Evolutionary conservation across 805 yeast species (phyloP).

Genomic region (Ogataea nitratoaversa): DNA sequence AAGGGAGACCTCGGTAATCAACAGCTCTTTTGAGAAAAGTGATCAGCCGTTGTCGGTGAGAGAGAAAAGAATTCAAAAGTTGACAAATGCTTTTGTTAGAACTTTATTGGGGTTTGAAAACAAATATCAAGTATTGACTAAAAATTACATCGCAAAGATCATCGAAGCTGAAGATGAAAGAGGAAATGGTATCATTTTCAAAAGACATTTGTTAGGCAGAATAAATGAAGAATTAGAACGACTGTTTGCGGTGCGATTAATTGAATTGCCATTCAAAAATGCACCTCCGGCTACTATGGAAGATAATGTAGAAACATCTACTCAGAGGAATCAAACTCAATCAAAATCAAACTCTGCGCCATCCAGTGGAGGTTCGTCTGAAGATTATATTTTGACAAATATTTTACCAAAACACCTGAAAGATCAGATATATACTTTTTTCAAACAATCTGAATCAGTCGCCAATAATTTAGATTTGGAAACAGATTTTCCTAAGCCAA

Average conservation of each 20-base stretch:
- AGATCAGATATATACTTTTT: conserved; percentile 19
- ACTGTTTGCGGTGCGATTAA: conserved; percentile 25
- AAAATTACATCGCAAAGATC: conserved; percentile 22
- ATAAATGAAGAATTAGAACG: conserved; percentile 11
- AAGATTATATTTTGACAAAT: conserved; percentile 25
- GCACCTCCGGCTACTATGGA: not conserved
- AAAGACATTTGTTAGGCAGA: conserved; percentile 20
- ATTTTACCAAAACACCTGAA: conserved; percentile 18
- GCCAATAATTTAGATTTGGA: too few species aligned
- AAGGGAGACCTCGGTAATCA: too few species aligned
- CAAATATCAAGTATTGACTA: conserved; percentile 25
- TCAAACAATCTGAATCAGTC: conserved; percentile 9
- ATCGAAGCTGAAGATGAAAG: conserved; percentile 28
- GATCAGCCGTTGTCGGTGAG: conserved; percentile 2
- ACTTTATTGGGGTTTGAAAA: conserved; percentile 26
- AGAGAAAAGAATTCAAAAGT: conserved; percentile 16
- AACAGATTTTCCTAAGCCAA: conserved; percentile 25
- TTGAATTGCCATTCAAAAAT: conserved; percentile 18
- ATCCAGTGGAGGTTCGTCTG: conserved; percentile 6
- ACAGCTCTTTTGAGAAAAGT: too few species aligned
- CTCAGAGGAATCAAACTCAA: too few species aligned
- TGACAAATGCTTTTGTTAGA: conserved; percentile 25
- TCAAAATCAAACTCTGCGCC: not conserved
- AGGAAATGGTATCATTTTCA: conserved; percentile 25
- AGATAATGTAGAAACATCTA: not conserved